Percentiles rank a stretch among this genome's conserved stretches.
These are phyloP conservation scores for Mortierella sp. DNA, from an alignment of 371 early-diverging fungal species.

Conservation along the genomic window DNA sequence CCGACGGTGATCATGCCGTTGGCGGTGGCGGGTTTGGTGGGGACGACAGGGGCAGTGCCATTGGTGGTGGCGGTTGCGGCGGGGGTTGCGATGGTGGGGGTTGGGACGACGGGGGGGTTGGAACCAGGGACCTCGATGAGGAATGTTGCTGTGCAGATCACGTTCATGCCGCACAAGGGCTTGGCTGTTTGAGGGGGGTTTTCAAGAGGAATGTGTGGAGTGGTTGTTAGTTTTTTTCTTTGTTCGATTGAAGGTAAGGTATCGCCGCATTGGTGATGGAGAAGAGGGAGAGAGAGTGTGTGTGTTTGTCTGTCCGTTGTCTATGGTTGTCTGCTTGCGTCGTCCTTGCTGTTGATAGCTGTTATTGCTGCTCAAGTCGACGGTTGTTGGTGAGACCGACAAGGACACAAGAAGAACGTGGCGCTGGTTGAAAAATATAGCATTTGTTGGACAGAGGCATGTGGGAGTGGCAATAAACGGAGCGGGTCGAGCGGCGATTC, in stretches of 20 bases:
- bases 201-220: neutral
- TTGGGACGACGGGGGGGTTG: constrained; percentile 1
- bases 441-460: neutral
- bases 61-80: constrained; percentile 1
- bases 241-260: neutral
- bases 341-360: no score
- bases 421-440: neutral
- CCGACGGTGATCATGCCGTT: constrained; percentile 8
- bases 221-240: neutral
- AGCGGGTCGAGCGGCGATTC: neutral
- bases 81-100: constrained; percentile 5
- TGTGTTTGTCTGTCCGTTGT: neutral
- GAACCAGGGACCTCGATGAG: neutral
- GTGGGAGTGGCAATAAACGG: neutral
- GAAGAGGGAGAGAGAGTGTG: neutral
- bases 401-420: neutral
- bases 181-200: constrained; percentile 13
- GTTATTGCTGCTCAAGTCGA: neutral
- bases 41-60: constrained; percentile 8
- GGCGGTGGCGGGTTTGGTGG: constrained; percentile 6
- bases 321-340: no score
- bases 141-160: constrained; percentile 47
- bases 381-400: neutral
- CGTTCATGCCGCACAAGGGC: constrained; percentile 39
- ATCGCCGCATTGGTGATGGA: neutral